Evolutionary conservation across 805 yeast species (phyloP).

Genomic region (Suhomyces sp.): DNA sequence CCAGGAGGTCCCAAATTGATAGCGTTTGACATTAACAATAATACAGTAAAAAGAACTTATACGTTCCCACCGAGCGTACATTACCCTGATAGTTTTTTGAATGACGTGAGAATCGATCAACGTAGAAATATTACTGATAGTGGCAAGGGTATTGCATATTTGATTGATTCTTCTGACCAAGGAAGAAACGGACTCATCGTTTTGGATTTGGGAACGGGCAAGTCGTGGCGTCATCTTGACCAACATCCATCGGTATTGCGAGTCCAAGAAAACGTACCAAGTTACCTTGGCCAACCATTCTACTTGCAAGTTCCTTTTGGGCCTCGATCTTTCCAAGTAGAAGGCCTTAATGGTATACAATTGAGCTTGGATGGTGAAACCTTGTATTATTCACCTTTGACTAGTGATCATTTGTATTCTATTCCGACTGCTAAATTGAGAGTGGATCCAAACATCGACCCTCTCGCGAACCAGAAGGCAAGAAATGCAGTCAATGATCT

Average conservation of each 20-base stretch:
- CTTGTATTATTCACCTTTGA: not conserved
- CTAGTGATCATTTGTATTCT: not conserved
- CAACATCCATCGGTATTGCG: not conserved
- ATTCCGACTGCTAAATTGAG: not conserved
- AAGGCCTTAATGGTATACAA: constrained; percentile 1
- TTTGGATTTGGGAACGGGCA: not conserved
- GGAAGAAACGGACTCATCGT: not conserved
- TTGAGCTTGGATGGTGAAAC: constrained; percentile 2
- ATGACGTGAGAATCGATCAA: constrained; percentile 1
- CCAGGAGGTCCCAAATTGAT: constrained; percentile 2
- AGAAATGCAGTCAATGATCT: not conserved
- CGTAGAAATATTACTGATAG: not conserved
- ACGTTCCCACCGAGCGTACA: not conserved
- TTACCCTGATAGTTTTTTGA: constrained; percentile 1
- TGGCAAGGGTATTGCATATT: not conserved
- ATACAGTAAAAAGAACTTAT: not conserved
- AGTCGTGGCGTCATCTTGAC: constrained; percentile 3
- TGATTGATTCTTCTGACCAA: not conserved
- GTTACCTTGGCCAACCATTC: not conserved
- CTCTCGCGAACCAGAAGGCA: not conserved
- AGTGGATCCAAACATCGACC: not conserved
- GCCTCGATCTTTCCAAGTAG: not conserved
- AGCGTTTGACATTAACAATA: constrained; percentile 1
- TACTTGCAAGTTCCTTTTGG: not conserved
- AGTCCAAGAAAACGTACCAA: not conserved